A percentile compares a stretch with the other conserved stretches of the same genome.
phyloP scores from a whole-genome alignment of 1,284 basidiomycete species.

The Peniophora sp. region DNA sequence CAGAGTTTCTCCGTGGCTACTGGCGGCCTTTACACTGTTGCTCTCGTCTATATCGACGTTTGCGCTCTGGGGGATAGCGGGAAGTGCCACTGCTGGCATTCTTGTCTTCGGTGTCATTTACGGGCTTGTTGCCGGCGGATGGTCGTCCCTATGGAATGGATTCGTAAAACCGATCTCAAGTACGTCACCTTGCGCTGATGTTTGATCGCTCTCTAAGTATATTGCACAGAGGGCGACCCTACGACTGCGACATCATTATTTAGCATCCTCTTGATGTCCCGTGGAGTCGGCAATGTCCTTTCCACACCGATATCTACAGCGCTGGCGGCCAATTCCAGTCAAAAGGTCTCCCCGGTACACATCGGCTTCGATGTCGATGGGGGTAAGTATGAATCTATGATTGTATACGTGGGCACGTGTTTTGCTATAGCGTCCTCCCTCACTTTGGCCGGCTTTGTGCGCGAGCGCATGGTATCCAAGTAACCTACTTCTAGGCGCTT shows the following conservation, averaged over 20 bases:
- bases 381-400: slow-evolving; percentile 25
- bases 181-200: slow-evolving; percentile 3
- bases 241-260: slow-evolving; percentile 17
- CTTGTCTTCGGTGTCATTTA: slow-evolving; percentile 17
- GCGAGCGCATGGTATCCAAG: neutral
- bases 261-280: slow-evolving; percentile 20
- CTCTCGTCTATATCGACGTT: slow-evolving; percentile 15
- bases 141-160: slow-evolving; percentile 18
- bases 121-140: slow-evolving; percentile 19
- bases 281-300: slow-evolving; percentile 19
- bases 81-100: slow-evolving; percentile 15
- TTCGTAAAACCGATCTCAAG: slow-evolving; percentile 16
- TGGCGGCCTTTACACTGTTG: slow-evolving; percentile 14
- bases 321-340: neutral
- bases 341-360: neutral
- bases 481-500: no score
- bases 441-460: slow-evolving; percentile 18
- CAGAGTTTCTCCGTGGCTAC: slow-evolving; percentile 15
- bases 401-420: slow-evolving; percentile 27
- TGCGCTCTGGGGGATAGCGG: slow-evolving; percentile 19
- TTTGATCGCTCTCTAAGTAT: neutral
- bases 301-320: slow-evolving; percentile 12
- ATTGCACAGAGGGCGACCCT: slow-evolving; percentile 17
- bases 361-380: slow-evolving; percentile 19
- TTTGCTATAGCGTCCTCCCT: slow-evolving; percentile 26